These are phyloP conservation scores for Ammopiptanthus mongolicus DNA, from an alignment of 306 rosid genomes.

Conservation along the genomic window DNA sequence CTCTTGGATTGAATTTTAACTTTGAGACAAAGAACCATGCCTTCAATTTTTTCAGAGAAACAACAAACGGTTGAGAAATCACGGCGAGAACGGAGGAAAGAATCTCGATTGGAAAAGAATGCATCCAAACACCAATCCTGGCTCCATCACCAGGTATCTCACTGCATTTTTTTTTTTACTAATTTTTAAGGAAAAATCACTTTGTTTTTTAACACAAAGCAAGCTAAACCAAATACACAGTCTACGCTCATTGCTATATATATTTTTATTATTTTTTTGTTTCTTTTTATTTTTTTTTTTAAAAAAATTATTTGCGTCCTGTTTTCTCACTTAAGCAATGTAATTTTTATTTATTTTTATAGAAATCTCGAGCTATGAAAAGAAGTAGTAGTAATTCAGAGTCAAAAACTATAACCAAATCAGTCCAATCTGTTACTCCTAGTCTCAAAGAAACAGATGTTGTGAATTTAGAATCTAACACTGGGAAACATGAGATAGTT, in stretches of 20 bases:
- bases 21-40: background rate
- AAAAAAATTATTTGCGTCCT: background rate
- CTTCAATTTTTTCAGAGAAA: slow-evolving; percentile 7
- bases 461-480: background rate
- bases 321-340: background rate
- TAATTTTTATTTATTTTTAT: background rate
- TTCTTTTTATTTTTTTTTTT: background rate
- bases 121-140: slow-evolving; percentile 46
- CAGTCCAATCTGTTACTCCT: slow-evolving; percentile 3
- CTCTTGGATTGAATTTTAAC: background rate
- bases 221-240: background rate
- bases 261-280: background rate
- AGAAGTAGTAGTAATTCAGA: slow-evolving; percentile 16
- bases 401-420: slow-evolving; percentile 12
- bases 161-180: background rate
- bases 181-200: background rate
- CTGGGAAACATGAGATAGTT: slow-evolving; percentile 15
- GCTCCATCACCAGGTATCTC: slow-evolving; percentile 52
- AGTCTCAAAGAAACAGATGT: slow-evolving; percentile 18
- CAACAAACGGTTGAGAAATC: slow-evolving; percentile 36
- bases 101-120: slow-evolving; percentile 54
- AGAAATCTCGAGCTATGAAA: slow-evolving; percentile 36
- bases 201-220: background rate
- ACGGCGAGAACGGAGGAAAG: slow-evolving; percentile 63
- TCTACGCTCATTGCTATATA: background rate